A percentile compares a stretch with the other conserved stretches of the same genome.
Evolutionary conservation across 768 basidiomycete genomes (phyloP).

Genomic region (Lentinula lateritia): DNA sequence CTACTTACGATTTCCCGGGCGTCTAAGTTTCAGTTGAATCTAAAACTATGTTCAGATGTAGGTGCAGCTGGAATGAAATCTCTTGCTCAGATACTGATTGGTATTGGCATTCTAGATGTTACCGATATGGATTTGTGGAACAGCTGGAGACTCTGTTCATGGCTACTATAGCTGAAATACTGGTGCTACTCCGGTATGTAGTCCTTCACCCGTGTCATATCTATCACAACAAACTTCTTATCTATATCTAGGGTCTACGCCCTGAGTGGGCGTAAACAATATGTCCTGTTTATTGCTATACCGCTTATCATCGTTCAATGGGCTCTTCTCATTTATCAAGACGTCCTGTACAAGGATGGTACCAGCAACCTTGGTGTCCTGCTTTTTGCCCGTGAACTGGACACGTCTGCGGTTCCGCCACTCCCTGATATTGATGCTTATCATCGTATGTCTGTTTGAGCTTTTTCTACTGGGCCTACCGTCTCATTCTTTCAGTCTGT

Average conservation of each 20-base stretch:
- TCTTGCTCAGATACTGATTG: not conserved
- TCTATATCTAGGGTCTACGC: conserved; percentile 2
- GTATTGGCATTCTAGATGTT: not conserved
- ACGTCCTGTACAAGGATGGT: conserved; percentile 2
- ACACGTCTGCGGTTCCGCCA: not conserved
- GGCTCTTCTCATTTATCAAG: conserved; percentile 4
- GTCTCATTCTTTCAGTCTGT: conserved; percentile 1
- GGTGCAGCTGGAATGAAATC: not conserved
- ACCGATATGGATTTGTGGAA: conserved; percentile 9
- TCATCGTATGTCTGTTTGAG: not conserved
- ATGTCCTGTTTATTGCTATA: not conserved
- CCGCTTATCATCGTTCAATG: conserved; percentile 7
- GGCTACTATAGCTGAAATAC: conserved; percentile 6
- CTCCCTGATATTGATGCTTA: conserved; percentile 9
- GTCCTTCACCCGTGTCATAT: not conserved
- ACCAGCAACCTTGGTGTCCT: conserved; percentile 2
- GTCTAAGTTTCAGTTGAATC: no score
- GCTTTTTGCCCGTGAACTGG: not conserved
- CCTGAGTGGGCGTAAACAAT: conserved; percentile 1
- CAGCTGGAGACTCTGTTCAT: conserved; percentile 8
- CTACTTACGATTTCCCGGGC: no score
- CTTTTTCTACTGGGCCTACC: not conserved
- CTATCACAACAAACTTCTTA: not conserved
- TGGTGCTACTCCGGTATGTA: conserved; percentile 6
- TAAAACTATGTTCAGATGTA: not conserved